Base-by-base conservation (phyloP, 306 rosid genomes). In the apple (Malus domestica) region DNA sequence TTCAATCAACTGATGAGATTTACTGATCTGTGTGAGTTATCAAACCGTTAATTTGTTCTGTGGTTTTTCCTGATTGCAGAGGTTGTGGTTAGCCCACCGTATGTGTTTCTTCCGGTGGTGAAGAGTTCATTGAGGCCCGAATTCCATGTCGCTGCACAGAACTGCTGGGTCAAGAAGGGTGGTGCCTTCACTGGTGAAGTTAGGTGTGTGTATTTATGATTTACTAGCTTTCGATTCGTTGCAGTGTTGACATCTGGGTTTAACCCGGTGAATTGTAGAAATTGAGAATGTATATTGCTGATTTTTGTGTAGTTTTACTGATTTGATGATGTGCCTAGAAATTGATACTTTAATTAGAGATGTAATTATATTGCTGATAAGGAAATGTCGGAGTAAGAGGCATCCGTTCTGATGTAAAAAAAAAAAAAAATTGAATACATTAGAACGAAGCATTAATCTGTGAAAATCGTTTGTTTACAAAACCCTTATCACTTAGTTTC, bases 11-110 rank as follows among this genome's bases (percentile, higher is more conserved):
- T 27, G 14, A 44, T 27, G 19, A 42, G 57, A 40, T 59, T 40
- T 72, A 29, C 20, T 23, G 51, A 66, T 73, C 55, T 11, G 32
- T 40, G 6, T 49, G 44, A 40, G 62, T 29, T 32, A 23, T 58
- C 46, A 16, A 27, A 27, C 51, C 51, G 25, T 57, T 61, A 23
- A 62, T 70, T 40, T 59, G 3, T 33, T 63, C 11, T 29, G 63
- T 7, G 25, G 13, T 2, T 65, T 65, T 40, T 59, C 78, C 22
- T 19, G 29, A 16, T 54, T 74, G 55, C 92, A 92, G 97, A 92
- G 81, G 97, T 90, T 76, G 96, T 92, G 82, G 93, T 92, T 22
- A 92, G 97, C 83, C 97, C 97, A 32, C 97, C 97, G 38, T 92
- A 49, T 32, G 90, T 90, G 73, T 92, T 90, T 82, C 87, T 92